Evolutionary conservation across 495 filamentous ascomycete species (phyloP), one percentile per base, ranked within the genome.

Genomic region (Hypomontagnella submonticulosa): DNA sequence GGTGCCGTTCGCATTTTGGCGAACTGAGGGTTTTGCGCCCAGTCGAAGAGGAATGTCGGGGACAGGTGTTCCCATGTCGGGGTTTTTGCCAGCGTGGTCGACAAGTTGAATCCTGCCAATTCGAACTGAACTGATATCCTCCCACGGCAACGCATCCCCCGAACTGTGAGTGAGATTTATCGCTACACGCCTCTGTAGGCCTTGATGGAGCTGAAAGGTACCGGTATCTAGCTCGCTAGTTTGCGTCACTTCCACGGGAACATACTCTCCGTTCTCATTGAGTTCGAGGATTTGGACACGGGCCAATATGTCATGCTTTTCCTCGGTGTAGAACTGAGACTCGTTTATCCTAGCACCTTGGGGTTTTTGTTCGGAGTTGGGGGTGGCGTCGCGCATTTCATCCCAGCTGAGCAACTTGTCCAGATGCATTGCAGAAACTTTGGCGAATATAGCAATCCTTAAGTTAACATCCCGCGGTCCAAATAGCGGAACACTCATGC

Each of bases 341-440:
- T 99, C 95, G 37, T 90, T 88, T 66, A 99, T 86, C 16, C 95
- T 83, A 5, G 93, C 86, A 34, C 81, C 81, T 70, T 88, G 90
- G 30, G 83, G 81, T 69, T 88, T 87, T 60, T 86, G 82, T 43
- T 77, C 78, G 0, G 79, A 73, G 23, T 70, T 69, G 4, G 80
- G 80, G 13, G 81, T 79, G 9, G 87, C 83, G 70, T 98, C 94
- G 43, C 92, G 85, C 87, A 99, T 97, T 71, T 97, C 96, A 75
- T 99, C 95, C 95, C 95, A 99, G 76, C 96, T 98, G 4, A 99
- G 85, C 34, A 99, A 83, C 76, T 97, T 98, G 72, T 99, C 95
- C 4, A 99, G 84, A 74, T 99, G 95, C 90, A 97, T 97, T 0
- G 88, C 78, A 12, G 90, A 94, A 47, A 97, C 91, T 66, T 88